These are phyloP conservation scores for Spathaspora boniae DNA, from an alignment of 805 yeast species.

Conservation along the genomic window DNA sequence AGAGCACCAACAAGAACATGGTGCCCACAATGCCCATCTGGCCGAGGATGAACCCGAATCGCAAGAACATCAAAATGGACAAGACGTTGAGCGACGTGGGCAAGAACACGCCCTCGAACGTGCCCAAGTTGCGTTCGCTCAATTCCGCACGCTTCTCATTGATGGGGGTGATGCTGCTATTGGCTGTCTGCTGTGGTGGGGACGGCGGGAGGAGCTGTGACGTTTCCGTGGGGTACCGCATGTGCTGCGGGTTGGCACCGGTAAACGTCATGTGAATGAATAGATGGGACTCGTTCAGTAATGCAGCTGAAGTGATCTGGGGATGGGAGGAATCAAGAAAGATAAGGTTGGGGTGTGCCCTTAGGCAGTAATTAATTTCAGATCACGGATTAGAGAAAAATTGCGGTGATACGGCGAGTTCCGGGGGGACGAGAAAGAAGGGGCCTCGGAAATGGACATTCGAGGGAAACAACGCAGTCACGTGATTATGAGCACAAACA, in stretches of 20 bases:
- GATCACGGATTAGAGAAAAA: no score
- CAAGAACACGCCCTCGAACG: slow-evolving; percentile 85
- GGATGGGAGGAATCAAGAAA: no score
- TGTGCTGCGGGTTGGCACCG: slow-evolving; percentile 6
- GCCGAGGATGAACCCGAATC: slow-evolving; percentile 94
- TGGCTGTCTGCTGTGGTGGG: background rate
- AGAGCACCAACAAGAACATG: slow-evolving; percentile 58
- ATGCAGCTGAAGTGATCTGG: no score
- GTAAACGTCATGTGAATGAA: no score
- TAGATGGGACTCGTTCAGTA: no score
- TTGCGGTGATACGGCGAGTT: no score
- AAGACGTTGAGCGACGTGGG: slow-evolving; percentile 92
- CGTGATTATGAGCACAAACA: no score
- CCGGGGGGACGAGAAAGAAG: no score
- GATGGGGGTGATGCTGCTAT: background rate
- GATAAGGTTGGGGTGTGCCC: no score
- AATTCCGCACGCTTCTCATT: slow-evolving; percentile 2
- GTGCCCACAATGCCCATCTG: slow-evolving; percentile 90
- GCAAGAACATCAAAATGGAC: slow-evolving; percentile 88
- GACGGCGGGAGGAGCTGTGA: slow-evolving; percentile 7
- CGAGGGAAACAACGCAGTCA: no score
- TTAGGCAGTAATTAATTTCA: no score
- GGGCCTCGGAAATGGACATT: no score
- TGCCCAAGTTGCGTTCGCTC: slow-evolving; percentile 54
- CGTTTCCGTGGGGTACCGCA: slow-evolving; percentile 6